These are phyloP conservation scores for Yamadazyma friedrichii DNA, from an alignment of 1,139 yeast genomes.

Conservation along the genomic window DNA sequence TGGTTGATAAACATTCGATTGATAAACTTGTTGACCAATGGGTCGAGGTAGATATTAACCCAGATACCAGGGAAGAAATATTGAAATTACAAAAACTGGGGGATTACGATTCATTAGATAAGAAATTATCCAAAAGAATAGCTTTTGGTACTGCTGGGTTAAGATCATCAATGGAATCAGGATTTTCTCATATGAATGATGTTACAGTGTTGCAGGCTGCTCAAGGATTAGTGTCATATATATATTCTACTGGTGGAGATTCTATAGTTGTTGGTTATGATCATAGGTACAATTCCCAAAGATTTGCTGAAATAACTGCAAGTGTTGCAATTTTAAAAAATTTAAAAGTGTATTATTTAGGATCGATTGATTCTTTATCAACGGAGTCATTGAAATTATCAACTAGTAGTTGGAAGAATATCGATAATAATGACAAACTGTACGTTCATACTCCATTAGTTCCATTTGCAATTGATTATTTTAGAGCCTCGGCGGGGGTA, in stretches of 20 bases:
- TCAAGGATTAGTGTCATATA: constrained; percentile 78
- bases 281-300: constrained; percentile 76
- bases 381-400: constrained; percentile 24
- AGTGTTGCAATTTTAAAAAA: constrained; percentile 70
- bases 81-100: constrained; percentile 36
- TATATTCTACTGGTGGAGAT: constrained; percentile 20
- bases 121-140: constrained; percentile 55
- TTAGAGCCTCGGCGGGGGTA: constrained; percentile 73
- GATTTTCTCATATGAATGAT: constrained; percentile 85
- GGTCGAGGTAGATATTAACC: constrained; percentile 51
- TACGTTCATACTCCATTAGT: constrained; percentile 88
- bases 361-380: constrained; percentile 31
- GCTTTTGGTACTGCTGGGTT: constrained; percentile 95
- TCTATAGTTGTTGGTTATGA: constrained; percentile 86
- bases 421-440: constrained; percentile 11
- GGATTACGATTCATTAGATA: constrained; percentile 47
- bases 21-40: constrained; percentile 46
- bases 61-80: constrained; percentile 57
- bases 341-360: constrained; percentile 66
- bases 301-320: constrained; percentile 80
- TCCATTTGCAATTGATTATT: constrained; percentile 75
- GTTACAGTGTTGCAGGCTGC: constrained; percentile 90
- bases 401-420: constrained; percentile 7
- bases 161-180: constrained; percentile 85
- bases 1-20: constrained; percentile 11